These are phyloP conservation scores for Trematosphaeria pertusa DNA, from an alignment of 2,329 filamentous ascomycete species.

Conservation along the genomic window DNA sequence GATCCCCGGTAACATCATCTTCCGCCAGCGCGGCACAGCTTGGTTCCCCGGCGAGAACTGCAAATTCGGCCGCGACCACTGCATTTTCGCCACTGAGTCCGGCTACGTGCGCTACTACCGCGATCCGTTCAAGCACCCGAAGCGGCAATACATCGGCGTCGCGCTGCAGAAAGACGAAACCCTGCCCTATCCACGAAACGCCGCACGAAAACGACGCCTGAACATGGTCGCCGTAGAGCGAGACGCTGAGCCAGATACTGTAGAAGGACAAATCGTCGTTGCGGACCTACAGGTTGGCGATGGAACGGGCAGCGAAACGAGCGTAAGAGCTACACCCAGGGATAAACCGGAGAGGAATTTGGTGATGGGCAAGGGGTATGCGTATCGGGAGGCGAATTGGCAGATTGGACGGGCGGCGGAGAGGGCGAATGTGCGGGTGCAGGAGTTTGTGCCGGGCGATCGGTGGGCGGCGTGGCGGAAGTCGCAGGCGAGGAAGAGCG, in stretches of 20 bases:
- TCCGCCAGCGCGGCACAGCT: constrained; percentile 90
- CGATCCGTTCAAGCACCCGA: constrained; percentile 81
- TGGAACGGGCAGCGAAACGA: constrained; percentile 21
- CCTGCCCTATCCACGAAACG: constrained; percentile 78
- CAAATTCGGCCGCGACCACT: constrained; percentile 94
- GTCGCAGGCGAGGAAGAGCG: constrained; percentile 58
- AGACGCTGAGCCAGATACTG: constrained; percentile 33
- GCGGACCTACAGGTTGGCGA: constrained; percentile 28
- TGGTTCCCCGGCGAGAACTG: constrained; percentile 98
- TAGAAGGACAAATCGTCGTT: constrained; percentile 27
- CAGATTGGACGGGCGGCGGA: constrained; percentile 70
- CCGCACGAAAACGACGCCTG: constrained; percentile 75
- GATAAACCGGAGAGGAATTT: constrained; percentile 41
- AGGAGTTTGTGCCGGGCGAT: constrained; percentile 63
- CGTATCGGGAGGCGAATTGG: constrained; percentile 72
- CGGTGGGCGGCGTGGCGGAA: constrained; percentile 72
- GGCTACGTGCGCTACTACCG: constrained; percentile 98
- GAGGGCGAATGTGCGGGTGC: constrained; percentile 63
- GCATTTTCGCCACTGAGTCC: constrained; percentile 82
- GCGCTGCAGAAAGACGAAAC: constrained; percentile 82
- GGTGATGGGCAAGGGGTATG: constrained; percentile 61
- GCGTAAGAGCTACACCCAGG: constrained; percentile 29
- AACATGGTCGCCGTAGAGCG: constrained; percentile 68
- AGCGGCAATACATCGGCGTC: constrained; percentile 93
- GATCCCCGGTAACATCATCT: constrained; percentile 96